phyloP scores from a whole-genome alignment of 2,329 filamentous ascomycete species.

The Alternaria arbusti region DNA sequence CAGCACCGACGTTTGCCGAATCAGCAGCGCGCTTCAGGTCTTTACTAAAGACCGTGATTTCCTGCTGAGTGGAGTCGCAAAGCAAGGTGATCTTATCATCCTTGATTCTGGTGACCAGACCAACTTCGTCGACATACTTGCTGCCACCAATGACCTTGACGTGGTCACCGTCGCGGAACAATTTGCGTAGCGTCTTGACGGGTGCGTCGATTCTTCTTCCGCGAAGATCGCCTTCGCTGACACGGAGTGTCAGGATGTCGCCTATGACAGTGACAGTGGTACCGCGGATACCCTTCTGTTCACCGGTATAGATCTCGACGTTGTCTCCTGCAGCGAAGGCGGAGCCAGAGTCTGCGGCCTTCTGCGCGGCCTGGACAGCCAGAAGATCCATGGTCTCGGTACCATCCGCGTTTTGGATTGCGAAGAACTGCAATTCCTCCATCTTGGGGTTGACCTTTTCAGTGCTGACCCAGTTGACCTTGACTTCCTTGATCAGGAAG shows the following conservation, averaged over 20 bases:
- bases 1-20: constrained; percentile 80
- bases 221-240: constrained; percentile 79
- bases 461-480: constrained; percentile 82
- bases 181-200: constrained; percentile 87
- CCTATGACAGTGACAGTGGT: constrained; percentile 84
- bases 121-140: constrained; percentile 91
- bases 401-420: constrained; percentile 85
- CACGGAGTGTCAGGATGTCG: constrained; percentile 88
- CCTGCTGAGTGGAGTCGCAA: constrained; percentile 88
- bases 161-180: constrained; percentile 92
- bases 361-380: constrained; percentile 86
- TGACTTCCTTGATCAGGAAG: constrained; percentile 92
- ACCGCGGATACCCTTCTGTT: constrained; percentile 90
- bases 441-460: constrained; percentile 92
- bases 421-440: constrained; percentile 95
- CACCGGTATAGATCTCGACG: constrained; percentile 95
- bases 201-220: constrained; percentile 92
- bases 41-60: constrained; percentile 98
- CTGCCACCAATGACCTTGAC: constrained; percentile 98
- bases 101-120: constrained; percentile 93
- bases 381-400: constrained; percentile 92
- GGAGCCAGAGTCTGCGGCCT: constrained; percentile 79
- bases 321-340: constrained; percentile 91
- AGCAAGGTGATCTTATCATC: constrained; percentile 92
- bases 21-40: constrained; percentile 93